A percentile compares a stretch with the other conserved stretches of the same genome.
phyloP scores from a whole-genome alignment of 2,329 filamentous ascomycete species.

The Sclerotinia spermophila region DNA sequence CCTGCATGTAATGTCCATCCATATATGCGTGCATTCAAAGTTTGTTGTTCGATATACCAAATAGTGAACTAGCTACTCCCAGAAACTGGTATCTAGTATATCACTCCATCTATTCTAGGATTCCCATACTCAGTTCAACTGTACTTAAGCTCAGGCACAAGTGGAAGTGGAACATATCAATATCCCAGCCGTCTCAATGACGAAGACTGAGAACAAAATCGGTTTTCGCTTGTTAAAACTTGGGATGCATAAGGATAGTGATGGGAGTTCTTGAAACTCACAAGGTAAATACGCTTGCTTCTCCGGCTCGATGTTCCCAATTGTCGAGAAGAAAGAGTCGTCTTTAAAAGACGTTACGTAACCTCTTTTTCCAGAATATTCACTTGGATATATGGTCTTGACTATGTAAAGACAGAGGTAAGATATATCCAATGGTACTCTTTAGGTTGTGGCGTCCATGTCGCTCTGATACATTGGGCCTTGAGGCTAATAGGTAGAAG shows the following conservation, averaged over 20 bases:
- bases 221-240: not conserved
- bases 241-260: too few species aligned
- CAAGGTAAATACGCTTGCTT: not conserved
- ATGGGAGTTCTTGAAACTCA: not conserved
- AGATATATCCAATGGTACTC: not conserved
- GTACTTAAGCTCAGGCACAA: too few species aligned
- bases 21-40: not conserved
- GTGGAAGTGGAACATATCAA: too few species aligned
- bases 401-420: not conserved
- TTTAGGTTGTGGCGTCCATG: not conserved
- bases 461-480: not conserved
- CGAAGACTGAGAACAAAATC: not conserved
- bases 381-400: not conserved
- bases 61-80: not conserved
- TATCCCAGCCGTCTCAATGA: not conserved
- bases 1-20: not conserved
- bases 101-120: not conserved
- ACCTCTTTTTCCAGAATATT: not conserved
- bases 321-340: not conserved
- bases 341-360: not conserved
- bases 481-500: not conserved
- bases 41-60: too few species aligned
- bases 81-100: not conserved
- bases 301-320: too few species aligned
- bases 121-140: not conserved